phyloP scores from a whole-genome alignment of 495 filamentous ascomycete genomes.

The Neurospora terricola region DNA sequence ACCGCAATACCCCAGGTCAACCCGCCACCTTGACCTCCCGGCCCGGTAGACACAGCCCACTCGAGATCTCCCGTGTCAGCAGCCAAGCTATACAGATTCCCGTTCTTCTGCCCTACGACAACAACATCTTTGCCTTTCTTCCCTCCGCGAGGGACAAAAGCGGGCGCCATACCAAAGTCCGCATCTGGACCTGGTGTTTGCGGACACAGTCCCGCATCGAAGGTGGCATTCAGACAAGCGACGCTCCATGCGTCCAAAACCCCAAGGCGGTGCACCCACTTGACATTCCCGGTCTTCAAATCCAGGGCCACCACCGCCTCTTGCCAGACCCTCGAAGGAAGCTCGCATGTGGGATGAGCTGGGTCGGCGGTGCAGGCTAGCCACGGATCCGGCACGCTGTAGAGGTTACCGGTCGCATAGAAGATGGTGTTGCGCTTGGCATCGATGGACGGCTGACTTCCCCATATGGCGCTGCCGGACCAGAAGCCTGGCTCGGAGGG shows the following conservation, averaged over 20 bases:
- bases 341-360: background rate
- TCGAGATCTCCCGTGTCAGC: slow-evolving; percentile 20
- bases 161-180: slow-evolving; percentile 36
- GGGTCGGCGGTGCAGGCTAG: slow-evolving; percentile 17
- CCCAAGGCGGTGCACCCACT: slow-evolving; percentile 20
- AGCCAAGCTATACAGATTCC: slow-evolving; percentile 23
- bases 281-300: slow-evolving; percentile 18
- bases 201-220: slow-evolving; percentile 13
- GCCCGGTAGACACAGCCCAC: slow-evolving; percentile 23
- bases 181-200: slow-evolving; percentile 25
- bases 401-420: slow-evolving; percentile 30
- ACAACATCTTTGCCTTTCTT: slow-evolving; percentile 18
- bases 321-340: slow-evolving; percentile 15
- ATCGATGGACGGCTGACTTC: slow-evolving; percentile 33
- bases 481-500: slow-evolving; percentile 9
- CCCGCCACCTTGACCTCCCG: slow-evolving; percentile 17
- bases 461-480: slow-evolving; percentile 29
- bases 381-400: slow-evolving; percentile 13
- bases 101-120: slow-evolving; percentile 32
- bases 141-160: slow-evolving; percentile 14
- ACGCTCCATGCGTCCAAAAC: slow-evolving; percentile 23
- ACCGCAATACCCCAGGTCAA: slow-evolving; percentile 32
- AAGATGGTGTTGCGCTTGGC: slow-evolving; percentile 22
- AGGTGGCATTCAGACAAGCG: slow-evolving; percentile 17
- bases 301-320: slow-evolving; percentile 24